A percentile compares a stretch with the other conserved stretches of the same genome.
Conservation (phyloP, 306 rosid genomes). For the Sechiopsis laciniata region DNA sequence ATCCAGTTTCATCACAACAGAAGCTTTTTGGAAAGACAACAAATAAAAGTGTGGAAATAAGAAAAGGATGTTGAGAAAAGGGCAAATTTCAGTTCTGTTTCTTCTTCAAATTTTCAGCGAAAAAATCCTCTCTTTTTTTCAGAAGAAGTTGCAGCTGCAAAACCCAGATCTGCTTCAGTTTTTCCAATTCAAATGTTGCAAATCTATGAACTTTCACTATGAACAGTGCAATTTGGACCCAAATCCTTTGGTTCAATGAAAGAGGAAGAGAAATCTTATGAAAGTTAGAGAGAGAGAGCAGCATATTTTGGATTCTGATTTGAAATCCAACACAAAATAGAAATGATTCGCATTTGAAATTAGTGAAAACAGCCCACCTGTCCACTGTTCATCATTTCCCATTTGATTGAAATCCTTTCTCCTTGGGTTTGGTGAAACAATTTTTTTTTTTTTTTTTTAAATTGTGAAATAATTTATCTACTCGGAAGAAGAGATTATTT, state of each 20-base stretch:
- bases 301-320: too few relatives aligned
- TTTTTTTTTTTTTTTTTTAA: too few relatives aligned
- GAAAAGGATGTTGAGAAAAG: too few relatives aligned
- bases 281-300: neutral
- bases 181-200: neutral
- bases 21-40: too few relatives aligned
- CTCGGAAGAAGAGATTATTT: too few relatives aligned
- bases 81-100: too few relatives aligned
- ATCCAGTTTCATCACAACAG: too few relatives aligned
- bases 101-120: too few relatives aligned
- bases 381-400: neutral
- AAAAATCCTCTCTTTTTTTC: neutral
- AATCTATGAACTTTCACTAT: neutral
- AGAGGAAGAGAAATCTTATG: neutral
- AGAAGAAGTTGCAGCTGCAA: neutral
- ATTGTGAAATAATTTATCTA: too few relatives aligned
- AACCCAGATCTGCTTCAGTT: neutral
- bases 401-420: too few relatives aligned
- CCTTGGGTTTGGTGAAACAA: neutral
- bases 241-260: neutral
- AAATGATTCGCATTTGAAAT: neutral
- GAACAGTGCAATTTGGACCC: neutral
- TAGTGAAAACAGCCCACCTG: neutral
- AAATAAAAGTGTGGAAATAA: too few relatives aligned
- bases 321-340: neutral